Conservation (phyloP, 192 early-diverging fungal genomes). For the Lobosporangium transversale region DNA sequence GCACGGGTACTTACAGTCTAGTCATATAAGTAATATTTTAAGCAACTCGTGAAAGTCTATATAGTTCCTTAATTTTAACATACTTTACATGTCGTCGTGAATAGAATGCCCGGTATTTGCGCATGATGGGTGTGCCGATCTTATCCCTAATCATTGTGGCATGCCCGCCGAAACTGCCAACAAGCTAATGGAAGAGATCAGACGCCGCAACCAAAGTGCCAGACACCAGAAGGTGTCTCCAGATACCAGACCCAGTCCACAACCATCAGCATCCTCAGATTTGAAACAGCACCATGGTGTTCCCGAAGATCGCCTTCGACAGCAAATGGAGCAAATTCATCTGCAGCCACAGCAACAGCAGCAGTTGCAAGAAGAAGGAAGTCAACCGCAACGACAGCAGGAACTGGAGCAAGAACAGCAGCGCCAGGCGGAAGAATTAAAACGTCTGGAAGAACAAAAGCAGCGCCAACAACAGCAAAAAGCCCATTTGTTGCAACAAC, state of each 20-base stretch:
- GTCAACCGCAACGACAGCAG: slow-evolving; percentile 45
- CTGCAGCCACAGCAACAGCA: slow-evolving; percentile 10
- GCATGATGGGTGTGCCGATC: slow-evolving; percentile 84
- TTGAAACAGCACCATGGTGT: slow-evolving; percentile 28
- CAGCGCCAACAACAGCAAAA: slow-evolving; percentile 40
- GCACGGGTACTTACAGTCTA: too few species aligned
- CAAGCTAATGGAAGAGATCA: slow-evolving; percentile 86
- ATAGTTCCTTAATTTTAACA: too few species aligned
- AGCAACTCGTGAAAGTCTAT: too few species aligned
- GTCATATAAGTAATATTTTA: too few species aligned
- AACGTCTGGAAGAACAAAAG: slow-evolving; percentile 27
- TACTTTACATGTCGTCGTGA: too few species aligned
- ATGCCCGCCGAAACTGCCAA: slow-evolving; percentile 85
- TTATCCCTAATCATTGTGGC: slow-evolving; percentile 94
- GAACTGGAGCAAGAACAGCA: slow-evolving; percentile 33
- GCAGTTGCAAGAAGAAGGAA: slow-evolving; percentile 21
- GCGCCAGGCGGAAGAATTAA: slow-evolving; percentile 13
- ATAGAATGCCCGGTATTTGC: slow-evolving; percentile 84
- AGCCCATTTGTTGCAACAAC: slow-evolving; percentile 35
- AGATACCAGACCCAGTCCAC: slow-evolving; percentile 49
- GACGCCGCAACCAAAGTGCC: slow-evolving; percentile 55
- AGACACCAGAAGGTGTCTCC: slow-evolving; percentile 33
- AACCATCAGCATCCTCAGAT: slow-evolving; percentile 50
- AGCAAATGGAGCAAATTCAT: slow-evolving; percentile 53
- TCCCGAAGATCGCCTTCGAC: slow-evolving; percentile 23